Evolutionary conservation across 371 early-diverging fungal species (phyloP), one percentile per base, ranked within the genome.

Genomic region (Mortierella sp.): DNA sequence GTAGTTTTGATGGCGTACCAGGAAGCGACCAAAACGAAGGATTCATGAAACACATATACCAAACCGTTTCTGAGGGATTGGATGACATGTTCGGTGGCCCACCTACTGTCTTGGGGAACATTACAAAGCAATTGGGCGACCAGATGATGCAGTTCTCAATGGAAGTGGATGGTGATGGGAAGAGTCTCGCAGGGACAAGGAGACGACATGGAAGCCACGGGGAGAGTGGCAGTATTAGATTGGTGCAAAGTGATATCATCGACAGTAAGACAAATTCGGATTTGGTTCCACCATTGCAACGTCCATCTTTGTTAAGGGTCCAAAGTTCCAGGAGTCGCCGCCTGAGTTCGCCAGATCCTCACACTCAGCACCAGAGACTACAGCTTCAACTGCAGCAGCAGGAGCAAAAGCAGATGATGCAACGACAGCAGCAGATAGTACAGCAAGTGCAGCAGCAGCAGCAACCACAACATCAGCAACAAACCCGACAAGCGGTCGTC

Each of bases 41-140:
- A 1, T 89, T 89, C 69, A 93, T 93, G 91, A 85, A 85, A 45
- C 91, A 91, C n/a, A 91, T 94, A 52, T 91, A 91, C 77, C 88
- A 90, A 61, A 90, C 94, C 0, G 92, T 94, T 5, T 91, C 91
- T 21, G 90, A 89, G 41, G 92, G 91, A 7, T 80, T 93, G 58
- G 92, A 91, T 68, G 92, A 92, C 74, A 86, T 93, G 69, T 85
- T 90, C 0, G 78, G 78, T 6, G 55, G 55, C 0, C 72, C 83
- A 13, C 90, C 90, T 0, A 89, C 92, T 4, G 92, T 93, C 85
- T 80, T 94, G n/a, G 94, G 92, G 59, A 71, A 91, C 50, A 91
- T 94, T 4, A 93, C 91, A 10, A 91, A 92, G 65, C 88, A 91
- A 33, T 83, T 94, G 67, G 90, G 92, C 41, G 89, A 90, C 13